Percentiles rank a stretch among this genome's conserved stretches.
phyloP scores from a whole-genome alignment of 257 asterid genomes.

The Mentha longifolia region DNA sequence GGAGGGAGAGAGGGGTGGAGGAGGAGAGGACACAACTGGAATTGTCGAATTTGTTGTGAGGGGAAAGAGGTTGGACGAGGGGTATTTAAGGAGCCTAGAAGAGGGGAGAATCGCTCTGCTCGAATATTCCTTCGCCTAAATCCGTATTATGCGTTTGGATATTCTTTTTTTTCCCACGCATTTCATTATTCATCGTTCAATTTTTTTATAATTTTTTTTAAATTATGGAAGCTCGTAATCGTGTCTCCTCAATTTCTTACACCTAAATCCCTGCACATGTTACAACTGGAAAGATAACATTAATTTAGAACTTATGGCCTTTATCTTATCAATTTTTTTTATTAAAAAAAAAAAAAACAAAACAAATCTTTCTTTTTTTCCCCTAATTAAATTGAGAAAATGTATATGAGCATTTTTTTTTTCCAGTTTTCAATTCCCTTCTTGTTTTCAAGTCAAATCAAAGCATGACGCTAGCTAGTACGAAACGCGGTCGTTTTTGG shows the following conservation, averaged over 20 bases:
- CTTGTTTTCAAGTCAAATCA: not conserved
- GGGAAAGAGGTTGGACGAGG: conserved; percentile 6
- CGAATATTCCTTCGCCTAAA: conserved; percentile 55
- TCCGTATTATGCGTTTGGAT: conserved; percentile 65
- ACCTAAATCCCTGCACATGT: not conserved
- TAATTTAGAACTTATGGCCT: not conserved
- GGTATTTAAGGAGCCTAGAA: conserved; percentile 40
- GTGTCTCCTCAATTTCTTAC: not conserved
- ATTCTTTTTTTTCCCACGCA: conserved; percentile 34
- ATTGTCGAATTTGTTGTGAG: conserved; percentile 35
- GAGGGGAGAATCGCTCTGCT: conserved; percentile 33
- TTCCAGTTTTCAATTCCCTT: not conserved
- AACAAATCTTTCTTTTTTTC: too few species aligned
- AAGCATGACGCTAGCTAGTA: not conserved
- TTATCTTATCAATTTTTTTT: too few species aligned
- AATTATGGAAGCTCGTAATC: not conserved
- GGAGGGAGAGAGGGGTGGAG: conserved; percentile 6
- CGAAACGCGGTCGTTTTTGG: conserved; percentile 21
- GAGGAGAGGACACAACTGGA: conserved; percentile 30
- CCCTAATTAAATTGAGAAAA: not conserved
- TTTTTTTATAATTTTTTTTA: too few species aligned
- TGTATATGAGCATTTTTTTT: too few species aligned
- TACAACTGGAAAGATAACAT: not conserved
- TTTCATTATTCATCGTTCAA: not conserved
- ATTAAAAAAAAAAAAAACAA: too few species aligned